Conservation (phyloP, 306 rosid species). For the Calophaca sinica region DNA sequence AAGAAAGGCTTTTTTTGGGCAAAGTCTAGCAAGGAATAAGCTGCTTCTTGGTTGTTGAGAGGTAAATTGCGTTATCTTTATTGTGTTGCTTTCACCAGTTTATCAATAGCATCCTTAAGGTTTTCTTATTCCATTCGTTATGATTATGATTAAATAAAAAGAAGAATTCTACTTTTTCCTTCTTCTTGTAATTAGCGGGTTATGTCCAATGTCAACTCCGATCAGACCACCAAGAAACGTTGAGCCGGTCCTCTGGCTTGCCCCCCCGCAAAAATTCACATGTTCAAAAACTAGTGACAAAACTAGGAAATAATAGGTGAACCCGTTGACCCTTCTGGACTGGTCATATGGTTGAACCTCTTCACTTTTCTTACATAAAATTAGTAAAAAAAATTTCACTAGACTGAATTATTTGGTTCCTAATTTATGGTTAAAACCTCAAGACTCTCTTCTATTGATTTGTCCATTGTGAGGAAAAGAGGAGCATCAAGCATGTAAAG, state of each 20-base stretch:
- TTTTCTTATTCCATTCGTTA: slow-evolving; percentile 30
- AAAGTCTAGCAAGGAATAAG: slow-evolving; percentile 72
- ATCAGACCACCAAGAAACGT: not conserved
- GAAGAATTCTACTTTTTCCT: slow-evolving; percentile 5
- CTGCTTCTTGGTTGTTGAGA: slow-evolving; percentile 48
- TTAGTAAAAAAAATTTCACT: not conserved
- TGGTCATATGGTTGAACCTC: not conserved
- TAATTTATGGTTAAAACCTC: not conserved
- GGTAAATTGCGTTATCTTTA: slow-evolving; percentile 55
- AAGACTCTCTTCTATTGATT: not conserved
- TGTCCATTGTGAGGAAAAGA: not conserved
- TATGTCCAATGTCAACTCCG: slow-evolving; percentile 5
- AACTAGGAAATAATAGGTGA: slow-evolving; percentile 3
- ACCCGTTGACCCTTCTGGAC: not conserved
- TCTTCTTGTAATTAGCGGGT: not conserved
- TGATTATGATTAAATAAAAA: slow-evolving; percentile 16
- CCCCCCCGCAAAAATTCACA: not conserved
- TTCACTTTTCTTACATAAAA: not conserved
- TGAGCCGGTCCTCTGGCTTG: not conserved
- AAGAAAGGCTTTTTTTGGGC: slow-evolving; percentile 98
- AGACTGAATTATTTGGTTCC: not conserved
- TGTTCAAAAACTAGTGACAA: not conserved
- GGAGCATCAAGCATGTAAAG: not conserved
- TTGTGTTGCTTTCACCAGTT: slow-evolving; percentile 36
- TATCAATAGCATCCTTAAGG: slow-evolving; percentile 34